These are phyloP conservation scores for Ustilago loliicola DNA, from an alignment of 1,284 basidiomycete species.

Conservation along the genomic window DNA sequence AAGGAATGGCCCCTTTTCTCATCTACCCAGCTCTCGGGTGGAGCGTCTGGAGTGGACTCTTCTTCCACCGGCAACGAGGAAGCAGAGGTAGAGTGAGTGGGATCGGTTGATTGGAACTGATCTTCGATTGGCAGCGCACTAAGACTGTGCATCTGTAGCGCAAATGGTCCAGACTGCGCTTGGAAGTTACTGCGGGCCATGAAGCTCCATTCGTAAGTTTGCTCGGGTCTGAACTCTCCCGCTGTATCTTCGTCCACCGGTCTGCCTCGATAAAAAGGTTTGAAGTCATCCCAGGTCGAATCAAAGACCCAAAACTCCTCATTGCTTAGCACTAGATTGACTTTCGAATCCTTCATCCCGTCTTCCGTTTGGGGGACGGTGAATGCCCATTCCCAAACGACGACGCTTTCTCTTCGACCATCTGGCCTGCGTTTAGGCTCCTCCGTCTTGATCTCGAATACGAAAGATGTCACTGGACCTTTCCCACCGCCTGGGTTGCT, in stretches of 20 bases:
- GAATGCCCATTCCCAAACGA: constrained; percentile 72
- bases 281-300: constrained; percentile 71
- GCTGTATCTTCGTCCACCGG: constrained; percentile 60
- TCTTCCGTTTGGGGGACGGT: constrained; percentile 34
- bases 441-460: constrained; percentile 72
- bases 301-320: constrained; percentile 53
- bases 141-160: constrained; percentile 44
- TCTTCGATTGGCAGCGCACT: constrained; percentile 23
- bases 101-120: constrained; percentile 8
- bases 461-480: constrained; percentile 64
- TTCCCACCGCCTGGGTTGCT: constrained; percentile 39
- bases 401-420: constrained; percentile 70
- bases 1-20: constrained; percentile 36
- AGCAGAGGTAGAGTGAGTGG: background rate
- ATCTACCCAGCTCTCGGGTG: constrained; percentile 20
- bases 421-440: constrained; percentile 67
- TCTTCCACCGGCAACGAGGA: background rate
- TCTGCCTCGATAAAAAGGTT: constrained; percentile 72
- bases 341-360: background rate
- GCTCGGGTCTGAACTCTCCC: constrained; percentile 36
- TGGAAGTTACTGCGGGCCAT: constrained; percentile 63
- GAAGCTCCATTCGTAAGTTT: constrained; percentile 59
- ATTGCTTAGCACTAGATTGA: constrained; percentile 26
- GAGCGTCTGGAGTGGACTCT: background rate
- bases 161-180: constrained; percentile 53